Conservation (phyloP, 2,329 filamentous ascomycete species). For the Fusarium cyanostomum region DNA sequence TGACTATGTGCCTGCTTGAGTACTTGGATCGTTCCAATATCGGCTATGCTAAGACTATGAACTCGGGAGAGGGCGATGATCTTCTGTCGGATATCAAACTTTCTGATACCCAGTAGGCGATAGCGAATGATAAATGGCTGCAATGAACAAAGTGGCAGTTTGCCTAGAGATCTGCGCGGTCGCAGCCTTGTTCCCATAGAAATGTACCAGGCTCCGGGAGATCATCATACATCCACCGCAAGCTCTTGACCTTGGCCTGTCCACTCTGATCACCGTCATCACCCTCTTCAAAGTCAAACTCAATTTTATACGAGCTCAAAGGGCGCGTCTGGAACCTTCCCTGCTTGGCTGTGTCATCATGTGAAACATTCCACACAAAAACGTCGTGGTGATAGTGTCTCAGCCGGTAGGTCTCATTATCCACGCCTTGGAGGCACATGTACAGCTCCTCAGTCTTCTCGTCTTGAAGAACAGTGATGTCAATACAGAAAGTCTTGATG, state of each 20-base stretch:
- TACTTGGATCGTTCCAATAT: background rate
- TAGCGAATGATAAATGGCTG: too few species aligned
- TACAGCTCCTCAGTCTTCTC: background rate
- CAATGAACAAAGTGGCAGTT: too few species aligned
- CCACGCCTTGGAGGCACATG: background rate
- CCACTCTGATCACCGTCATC: too few species aligned
- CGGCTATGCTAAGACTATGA: background rate
- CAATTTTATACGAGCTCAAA: too few species aligned
- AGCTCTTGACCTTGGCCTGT: too few species aligned
- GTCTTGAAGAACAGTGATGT: too few species aligned
- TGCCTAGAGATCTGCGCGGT: too few species aligned
- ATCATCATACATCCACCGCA: too few species aligned
- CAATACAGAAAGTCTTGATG: background rate
- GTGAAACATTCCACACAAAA: background rate
- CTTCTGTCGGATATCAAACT: background rate
- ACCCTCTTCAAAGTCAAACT: too few species aligned
- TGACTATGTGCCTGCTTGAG: background rate
- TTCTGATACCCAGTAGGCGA: background rate
- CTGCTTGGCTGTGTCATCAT: background rate
- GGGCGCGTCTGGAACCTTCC: too few species aligned
- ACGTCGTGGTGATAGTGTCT: background rate
- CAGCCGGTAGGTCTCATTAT: background rate
- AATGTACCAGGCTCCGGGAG: too few species aligned
- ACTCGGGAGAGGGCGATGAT: background rate
- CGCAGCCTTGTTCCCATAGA: too few species aligned